Evolutionary conservation across 768 basidiomycete genomes (phyloP).

Genomic region (Collybia nuda): DNA sequence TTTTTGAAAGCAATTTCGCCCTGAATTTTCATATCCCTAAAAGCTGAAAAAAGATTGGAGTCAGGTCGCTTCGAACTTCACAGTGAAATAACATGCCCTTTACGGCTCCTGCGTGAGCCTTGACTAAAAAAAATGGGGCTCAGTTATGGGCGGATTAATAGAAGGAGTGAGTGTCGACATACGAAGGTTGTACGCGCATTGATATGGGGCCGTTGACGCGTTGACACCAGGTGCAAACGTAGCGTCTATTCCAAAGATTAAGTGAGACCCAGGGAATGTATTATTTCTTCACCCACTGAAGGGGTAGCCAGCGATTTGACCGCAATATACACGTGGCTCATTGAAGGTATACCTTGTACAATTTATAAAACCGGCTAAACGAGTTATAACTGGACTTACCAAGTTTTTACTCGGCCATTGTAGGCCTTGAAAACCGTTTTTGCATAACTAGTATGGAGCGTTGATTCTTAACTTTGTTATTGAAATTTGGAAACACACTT

Average conservation of each 20-base stretch:
- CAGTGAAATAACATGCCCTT: constrained; percentile 31
- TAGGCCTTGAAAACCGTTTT: constrained; percentile 48
- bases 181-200: constrained; percentile 45
- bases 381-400: constrained; percentile 21
- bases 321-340: constrained; percentile 45
- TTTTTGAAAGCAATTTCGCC: constrained; percentile 58
- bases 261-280: background rate
- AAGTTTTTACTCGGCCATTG: constrained; percentile 48
- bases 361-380: background rate
- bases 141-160: background rate
- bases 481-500: constrained; percentile 1
- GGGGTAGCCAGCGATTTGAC: constrained; percentile 34
- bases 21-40: constrained; percentile 44
- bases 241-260: constrained; percentile 22
- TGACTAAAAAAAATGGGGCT: constrained; percentile 33
- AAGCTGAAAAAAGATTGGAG: constrained; percentile 24
- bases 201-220: constrained; percentile 41
- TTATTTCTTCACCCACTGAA: constrained; percentile 31
- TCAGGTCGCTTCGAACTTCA: background rate
- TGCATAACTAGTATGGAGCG: constrained; percentile 35
- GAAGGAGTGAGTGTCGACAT: constrained; percentile 11
- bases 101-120: constrained; percentile 50
- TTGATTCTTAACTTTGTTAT: background rate
- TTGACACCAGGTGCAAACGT: constrained; percentile 43
- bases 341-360: constrained; percentile 50